These are phyloP conservation scores for Zygotorulaspora chibaensis DNA, from an alignment of 805 yeast genomes.

Conservation along the genomic window DNA sequence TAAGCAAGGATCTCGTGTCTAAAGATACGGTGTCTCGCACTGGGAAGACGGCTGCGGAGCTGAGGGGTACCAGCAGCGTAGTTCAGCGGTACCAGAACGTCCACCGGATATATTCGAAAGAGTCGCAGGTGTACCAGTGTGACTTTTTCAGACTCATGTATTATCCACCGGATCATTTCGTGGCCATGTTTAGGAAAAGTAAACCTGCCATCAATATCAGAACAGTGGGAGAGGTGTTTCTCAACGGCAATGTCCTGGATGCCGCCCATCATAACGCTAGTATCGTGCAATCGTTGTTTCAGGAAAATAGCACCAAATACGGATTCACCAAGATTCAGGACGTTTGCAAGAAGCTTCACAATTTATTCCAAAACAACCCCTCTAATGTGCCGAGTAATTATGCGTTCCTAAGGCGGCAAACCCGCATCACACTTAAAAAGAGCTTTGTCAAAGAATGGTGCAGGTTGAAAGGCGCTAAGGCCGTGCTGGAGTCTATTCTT, in stretches of 20 bases:
- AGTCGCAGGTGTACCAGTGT: constrained; percentile 22
- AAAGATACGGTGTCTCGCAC: not conserved
- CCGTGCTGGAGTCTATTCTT: constrained; percentile 12
- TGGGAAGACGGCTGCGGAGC: constrained; percentile 4
- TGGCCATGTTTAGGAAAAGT: constrained; percentile 28
- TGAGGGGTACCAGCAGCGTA: constrained; percentile 10
- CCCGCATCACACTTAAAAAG: constrained; percentile 14
- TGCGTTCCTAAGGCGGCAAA: constrained; percentile 25
- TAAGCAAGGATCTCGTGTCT: not conserved
- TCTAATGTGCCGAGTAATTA: constrained; percentile 24
- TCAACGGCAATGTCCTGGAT: constrained; percentile 19
- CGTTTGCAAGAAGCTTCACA: constrained; percentile 4
- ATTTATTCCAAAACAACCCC: constrained; percentile 11
- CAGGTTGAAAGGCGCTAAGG: constrained; percentile 18
- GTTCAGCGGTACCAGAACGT: constrained; percentile 12
- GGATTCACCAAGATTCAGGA: constrained; percentile 12
- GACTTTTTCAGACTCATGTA: constrained; percentile 23
- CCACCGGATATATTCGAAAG: constrained; percentile 9
- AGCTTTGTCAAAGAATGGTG: constrained; percentile 27
- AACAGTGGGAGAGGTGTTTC: constrained; percentile 13
- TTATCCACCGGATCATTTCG: constrained; percentile 31
- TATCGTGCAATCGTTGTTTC: constrained; percentile 1
- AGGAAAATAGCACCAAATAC: constrained; percentile 8
- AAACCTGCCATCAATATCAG: constrained; percentile 28
- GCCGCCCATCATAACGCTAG: constrained; percentile 2